Evolutionary conservation across 2,329 filamentous ascomycete genomes (phyloP).

Genomic region (Ophiocordyceps robertsii): DNA sequence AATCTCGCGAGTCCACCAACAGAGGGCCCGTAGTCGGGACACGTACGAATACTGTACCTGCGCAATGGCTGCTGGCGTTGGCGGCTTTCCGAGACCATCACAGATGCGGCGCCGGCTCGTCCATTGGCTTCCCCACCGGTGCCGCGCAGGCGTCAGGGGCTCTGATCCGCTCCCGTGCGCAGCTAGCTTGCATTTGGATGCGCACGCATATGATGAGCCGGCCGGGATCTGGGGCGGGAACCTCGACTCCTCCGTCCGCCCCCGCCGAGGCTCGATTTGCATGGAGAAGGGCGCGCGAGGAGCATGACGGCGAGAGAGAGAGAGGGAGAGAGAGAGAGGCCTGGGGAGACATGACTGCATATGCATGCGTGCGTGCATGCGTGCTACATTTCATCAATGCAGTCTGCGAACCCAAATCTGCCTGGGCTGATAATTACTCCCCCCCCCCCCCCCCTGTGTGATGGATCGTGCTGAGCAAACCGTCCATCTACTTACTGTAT

Average conservation of each 20-base stretch:
- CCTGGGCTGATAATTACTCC: too few relatives aligned
- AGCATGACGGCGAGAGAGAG: background rate
- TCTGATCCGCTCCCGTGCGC: conserved; percentile 1
- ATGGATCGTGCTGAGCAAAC: too few relatives aligned
- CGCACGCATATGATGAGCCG: background rate
- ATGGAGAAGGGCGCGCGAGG: background rate
- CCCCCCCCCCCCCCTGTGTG: too few relatives aligned
- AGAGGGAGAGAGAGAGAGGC: too few relatives aligned
- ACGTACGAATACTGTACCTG: too few relatives aligned
- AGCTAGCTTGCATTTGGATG: background rate
- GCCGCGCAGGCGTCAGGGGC: background rate
- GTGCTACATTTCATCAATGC: background rate
- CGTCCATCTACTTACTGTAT: too few relatives aligned
- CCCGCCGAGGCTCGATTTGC: background rate
- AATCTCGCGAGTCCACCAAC: background rate
- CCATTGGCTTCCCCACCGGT: background rate
- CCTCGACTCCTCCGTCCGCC: background rate
- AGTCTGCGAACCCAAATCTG: background rate
- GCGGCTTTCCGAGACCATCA: background rate
- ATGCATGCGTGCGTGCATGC: background rate
- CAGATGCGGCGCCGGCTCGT: conserved; percentile 1
- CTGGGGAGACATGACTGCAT: background rate
- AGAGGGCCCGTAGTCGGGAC: too few relatives aligned
- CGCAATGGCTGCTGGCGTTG: too few relatives aligned
- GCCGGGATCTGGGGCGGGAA: background rate